Base-by-base conservation (phyloP, 371 early-diverging fungal species). In the Nematocida sp. region DNA sequence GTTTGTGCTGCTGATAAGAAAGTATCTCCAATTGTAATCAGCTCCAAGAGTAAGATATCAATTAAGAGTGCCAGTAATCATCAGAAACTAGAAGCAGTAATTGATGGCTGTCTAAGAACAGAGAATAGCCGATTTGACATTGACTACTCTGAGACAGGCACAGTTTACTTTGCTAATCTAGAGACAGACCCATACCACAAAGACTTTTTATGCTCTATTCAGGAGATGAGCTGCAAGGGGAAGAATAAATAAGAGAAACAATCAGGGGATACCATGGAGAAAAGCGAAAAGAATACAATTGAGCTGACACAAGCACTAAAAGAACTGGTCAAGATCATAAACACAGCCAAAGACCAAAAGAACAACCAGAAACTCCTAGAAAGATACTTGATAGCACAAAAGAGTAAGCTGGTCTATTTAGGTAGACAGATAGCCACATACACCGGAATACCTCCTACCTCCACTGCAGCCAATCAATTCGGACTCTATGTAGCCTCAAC, bases 1-100 rank as follows among this genome's bases (percentile, higher is more conserved):
- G 65, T 65, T 17, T 65, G 54, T n/a, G 19, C 65, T 25, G 40
- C 65, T 3, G 65, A 65, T 32, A 65, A 52, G 32, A 65, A 54
- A 45, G 55, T 54, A 9, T 29, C 65, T 3, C 31, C 65, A n/a
- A 25, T 65, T 25, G 65, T 65, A 13, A 21, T 65, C 32, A 13
- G 27, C 23, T 9, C 23, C 15, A 27, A 29, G 15, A 23, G 21
- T 13, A 43, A 35, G 35, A 46, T 65, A 27, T 3, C 9, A 1
- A 51, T 65, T 1, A 23, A 37, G 29, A 51, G 17, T 31, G 15
- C 17, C 0, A 23, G 2, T 37, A 1, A 17, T 5, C 15, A 2
- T 3, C 32, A 54, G 15, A 32, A 23, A 15, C 0, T 65, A 19
- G 7, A 15, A 9, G 65, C 53, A 1, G 55, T 65, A 5, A 27